A percentile compares a stretch with the other conserved stretches of the same genome.
phyloP scores from a whole-genome alignment of 2,329 filamentous ascomycete genomes.

The Fonsecaea pugnacius region DNA sequence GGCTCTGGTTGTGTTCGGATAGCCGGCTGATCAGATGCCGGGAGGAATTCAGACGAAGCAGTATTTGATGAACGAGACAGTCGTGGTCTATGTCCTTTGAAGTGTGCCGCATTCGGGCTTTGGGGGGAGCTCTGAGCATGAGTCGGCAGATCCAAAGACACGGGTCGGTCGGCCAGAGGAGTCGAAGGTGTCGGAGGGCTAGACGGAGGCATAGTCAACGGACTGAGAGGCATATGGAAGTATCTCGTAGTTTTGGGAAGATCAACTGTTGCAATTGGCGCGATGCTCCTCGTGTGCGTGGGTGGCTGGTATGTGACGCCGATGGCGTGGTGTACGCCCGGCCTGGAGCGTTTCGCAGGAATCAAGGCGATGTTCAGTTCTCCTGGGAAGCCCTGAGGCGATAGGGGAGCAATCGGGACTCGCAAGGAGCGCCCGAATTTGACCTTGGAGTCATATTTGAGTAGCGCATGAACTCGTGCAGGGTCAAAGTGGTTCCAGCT shows the following conservation, averaged over 20 bases:
- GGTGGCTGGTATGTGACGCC: conserved; percentile 73
- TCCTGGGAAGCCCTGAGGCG: conserved; percentile 60
- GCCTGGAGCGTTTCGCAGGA: conserved; percentile 63
- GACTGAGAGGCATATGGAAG: conserved; percentile 36
- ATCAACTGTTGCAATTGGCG: conserved; percentile 34
- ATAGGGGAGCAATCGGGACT: conserved; percentile 60
- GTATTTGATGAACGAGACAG: conserved; percentile 32
- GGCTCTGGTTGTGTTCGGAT: conserved; percentile 13
- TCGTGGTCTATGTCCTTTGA: conserved; percentile 26
- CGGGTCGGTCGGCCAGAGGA: conserved; percentile 14
- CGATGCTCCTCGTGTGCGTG: conserved; percentile 33
- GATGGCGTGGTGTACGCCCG: conserved; percentile 67
- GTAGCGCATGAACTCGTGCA: conserved; percentile 49
- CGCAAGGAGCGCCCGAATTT: conserved; percentile 47
- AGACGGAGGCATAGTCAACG: conserved; percentile 30
- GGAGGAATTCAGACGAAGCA: conserved; percentile 28
- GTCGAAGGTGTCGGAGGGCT: conserved; percentile 30
- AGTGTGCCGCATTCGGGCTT: conserved; percentile 2
- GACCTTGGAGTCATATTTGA: conserved; percentile 49
- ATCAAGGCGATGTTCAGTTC: conserved; percentile 74
- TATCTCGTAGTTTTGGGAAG: conserved; percentile 33
- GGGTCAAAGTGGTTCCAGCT: conserved; percentile 71
- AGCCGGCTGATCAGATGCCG: conserved; percentile 16
- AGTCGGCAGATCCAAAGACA: conserved; percentile 25
- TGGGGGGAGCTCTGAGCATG: conserved; percentile 1